Evolutionary conservation across 1,284 basidiomycete genomes (phyloP), one percentile per base, ranked within the genome.

Genomic region (Singerocomus inundabilis): DNA sequence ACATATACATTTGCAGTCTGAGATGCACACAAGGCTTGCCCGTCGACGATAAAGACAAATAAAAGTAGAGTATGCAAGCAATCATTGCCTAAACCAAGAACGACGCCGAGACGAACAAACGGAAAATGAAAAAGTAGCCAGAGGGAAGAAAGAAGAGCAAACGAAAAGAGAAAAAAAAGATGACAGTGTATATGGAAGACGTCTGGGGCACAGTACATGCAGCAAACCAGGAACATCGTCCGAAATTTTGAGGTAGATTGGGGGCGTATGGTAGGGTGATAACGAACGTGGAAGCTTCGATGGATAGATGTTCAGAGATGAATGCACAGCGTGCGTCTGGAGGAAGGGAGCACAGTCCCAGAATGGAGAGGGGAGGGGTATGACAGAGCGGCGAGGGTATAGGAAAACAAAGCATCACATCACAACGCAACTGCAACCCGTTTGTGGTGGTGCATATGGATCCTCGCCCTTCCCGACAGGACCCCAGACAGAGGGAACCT

Each of bases 401-500:
- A 62, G 46, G 38, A 52, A 52, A 37, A 36, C 42, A 25, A 51
- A 30, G 51, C 55, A 67, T 67, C 63, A 67, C 65, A 67, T 67
- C 53, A 67, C 65, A 32, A 67, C 51, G 46, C 64, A 66, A 58
- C 43, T 58, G 56, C 64, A 66, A 11, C 68, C 62, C 33, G 67
- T 57, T 57, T 63, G 63, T 49, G 57, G 84, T 52, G 88, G 86
- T 49, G 88, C 89, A 68, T 92, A 95, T 42, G 93, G 93, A 67
- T 95, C 92, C 66, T 94, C 90, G 55, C 81, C 80, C 72, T 92
- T 94, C 64, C 80, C 82, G 29, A 93, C 82, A 16, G 90, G 87
- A n/a, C 95, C 94, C 95, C 95, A 97, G 36, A 96, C 86, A 30
- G 86, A 90, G 5, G 93, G 91, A 38, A 92, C 81, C 88, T 91